These are phyloP conservation scores for Paramecium sexaurelia DNA, from an alignment of 73 alveolate species.

Conservation along the genomic window DNA sequence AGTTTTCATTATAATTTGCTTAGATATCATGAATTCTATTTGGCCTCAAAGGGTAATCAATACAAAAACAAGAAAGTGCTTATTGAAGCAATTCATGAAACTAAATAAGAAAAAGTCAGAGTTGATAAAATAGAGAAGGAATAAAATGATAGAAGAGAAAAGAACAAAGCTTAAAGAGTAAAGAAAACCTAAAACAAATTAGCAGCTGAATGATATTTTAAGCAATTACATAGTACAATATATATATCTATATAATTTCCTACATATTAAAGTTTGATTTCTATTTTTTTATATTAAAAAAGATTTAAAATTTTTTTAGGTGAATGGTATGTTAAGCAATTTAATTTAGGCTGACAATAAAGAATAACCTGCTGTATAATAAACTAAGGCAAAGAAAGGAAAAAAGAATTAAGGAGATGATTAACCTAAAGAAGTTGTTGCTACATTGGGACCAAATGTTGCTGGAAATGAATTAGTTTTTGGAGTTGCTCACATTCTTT, in stretches of 20 bases:
- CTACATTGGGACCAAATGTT: slow-evolving; percentile 62
- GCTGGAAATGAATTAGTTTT: slow-evolving; percentile 80
- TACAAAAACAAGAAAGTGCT: slow-evolving; percentile 96
- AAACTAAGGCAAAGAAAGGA: slow-evolving; percentile 38
- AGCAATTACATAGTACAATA: neutral
- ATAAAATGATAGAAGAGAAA: slow-evolving; percentile 68
- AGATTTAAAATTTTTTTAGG: slow-evolving; percentile 51
- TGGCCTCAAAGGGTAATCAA: slow-evolving; percentile 96
- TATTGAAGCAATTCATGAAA: slow-evolving; percentile 96
- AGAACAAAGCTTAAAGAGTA: slow-evolving; percentile 61
- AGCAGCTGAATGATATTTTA: slow-evolving; percentile 31
- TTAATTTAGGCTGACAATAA: slow-evolving; percentile 34
- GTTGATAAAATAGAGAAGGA: slow-evolving; percentile 63
- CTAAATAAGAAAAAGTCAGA: slow-evolving; percentile 74
- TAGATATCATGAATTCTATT: slow-evolving; percentile 94
- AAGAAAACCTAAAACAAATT: slow-evolving; percentile 52
- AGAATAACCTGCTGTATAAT: slow-evolving; percentile 13
- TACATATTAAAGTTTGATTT: slow-evolving; percentile 19
- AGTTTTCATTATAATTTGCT: neutral
- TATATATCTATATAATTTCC: neutral
- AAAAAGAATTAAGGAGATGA: slow-evolving; percentile 26
- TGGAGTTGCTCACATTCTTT: slow-evolving; percentile 97
- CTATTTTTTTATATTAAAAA: slow-evolving; percentile 43
- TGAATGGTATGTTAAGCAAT: slow-evolving; percentile 42
- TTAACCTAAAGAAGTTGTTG: slow-evolving; percentile 36